Evolutionary conservation across 441 rosid genomes (phyloP), one percentile per base, ranked within the genome.

Genomic region (Aleurites moluccanus): DNA sequence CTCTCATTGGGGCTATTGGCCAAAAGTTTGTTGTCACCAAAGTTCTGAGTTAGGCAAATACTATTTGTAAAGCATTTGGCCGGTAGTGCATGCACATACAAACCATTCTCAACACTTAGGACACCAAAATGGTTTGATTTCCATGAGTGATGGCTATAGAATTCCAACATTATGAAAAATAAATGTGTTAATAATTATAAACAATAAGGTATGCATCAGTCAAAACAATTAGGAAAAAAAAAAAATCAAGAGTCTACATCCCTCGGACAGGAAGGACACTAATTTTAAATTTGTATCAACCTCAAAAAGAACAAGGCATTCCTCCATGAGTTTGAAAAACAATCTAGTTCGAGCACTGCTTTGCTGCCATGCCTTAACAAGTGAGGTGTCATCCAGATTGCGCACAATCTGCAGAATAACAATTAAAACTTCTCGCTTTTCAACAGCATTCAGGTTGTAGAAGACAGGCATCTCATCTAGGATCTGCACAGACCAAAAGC

Each of bases 381-480:
- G 90, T 52, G 99, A 96, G 72, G 83, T 76, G 73, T 96, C 98
- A 88, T 96, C 99, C 80, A 96, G 87, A 85, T 96, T 96, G 73
- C 98, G 96, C 78, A 96, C 89, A 72, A 92, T 91, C 91, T 96
- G 98, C 88, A 94, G 76, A 75, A 90, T 88, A 75, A 88, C 95
- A 78, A 96, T 88, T 76, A 96, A 83, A 79, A 92, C 97, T 90
- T 96, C 99, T 76, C 98, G 98, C 91, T 96, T 96, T 83, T 94
- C 99, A 76, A 89, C 88, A 40, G 94, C 89, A 89, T 89, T 96
- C 79, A 96, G 88, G 82, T 92, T 94, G 88, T 96, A 96, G 82
- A 94, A 96, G 70, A 96, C 97, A 49, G 99, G 99, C 99, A 96
- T 96, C 90, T 96, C 99, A 84, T 96, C 99, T 59, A 96, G 85